Evolutionary conservation across 805 yeast species (phyloP), one percentile per base, ranked within the genome.

Genomic region (Starmerella cellae): DNA sequence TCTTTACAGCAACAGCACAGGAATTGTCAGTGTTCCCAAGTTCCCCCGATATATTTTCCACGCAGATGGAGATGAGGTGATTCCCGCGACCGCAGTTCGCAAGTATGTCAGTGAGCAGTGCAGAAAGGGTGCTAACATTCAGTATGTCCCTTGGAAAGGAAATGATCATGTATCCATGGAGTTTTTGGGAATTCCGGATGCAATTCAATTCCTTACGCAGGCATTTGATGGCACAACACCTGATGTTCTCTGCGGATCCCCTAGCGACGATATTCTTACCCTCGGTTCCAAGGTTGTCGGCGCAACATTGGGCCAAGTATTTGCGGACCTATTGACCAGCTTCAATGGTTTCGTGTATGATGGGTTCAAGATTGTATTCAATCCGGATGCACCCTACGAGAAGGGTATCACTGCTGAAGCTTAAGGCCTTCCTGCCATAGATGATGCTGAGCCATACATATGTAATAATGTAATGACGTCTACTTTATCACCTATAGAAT

Each of bases 11-110:
- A 37, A 37, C 37, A 35, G 38, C 18, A 17, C n/a, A 40, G 22
- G 20, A 5, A 51, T 48, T 8, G 48, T 35, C 9, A 14, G 47
- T n/a, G 35, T 39, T 9, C 57, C 57, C 8, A 39, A 31, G 17
- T 41, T 45, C 32, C 59, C 57, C 4, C 38, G 54, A 24, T 52
- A 35, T 36, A 48, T 55, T 19, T 52, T 42, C 48, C 56, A 55
- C 30, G 55, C 56, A 5, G 41, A 26, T 9, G 18, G 22, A 9
- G 59, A 55, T 33, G 53, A 52, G 31, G 40, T 55, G 31, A 50
- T 50, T 21, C 52, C 53, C 11, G 23, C 37, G 34, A 41, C 19
- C 9, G 29, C 33, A 17, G 55, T 52, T 11, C 48, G 49, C 24
- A 14, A 34, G 26, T 43, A 39, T 28, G 39, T 43, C 5, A 9